Conservation (phyloP, 2,329 filamentous ascomycete genomes). For the Chalara sp. region DNA sequence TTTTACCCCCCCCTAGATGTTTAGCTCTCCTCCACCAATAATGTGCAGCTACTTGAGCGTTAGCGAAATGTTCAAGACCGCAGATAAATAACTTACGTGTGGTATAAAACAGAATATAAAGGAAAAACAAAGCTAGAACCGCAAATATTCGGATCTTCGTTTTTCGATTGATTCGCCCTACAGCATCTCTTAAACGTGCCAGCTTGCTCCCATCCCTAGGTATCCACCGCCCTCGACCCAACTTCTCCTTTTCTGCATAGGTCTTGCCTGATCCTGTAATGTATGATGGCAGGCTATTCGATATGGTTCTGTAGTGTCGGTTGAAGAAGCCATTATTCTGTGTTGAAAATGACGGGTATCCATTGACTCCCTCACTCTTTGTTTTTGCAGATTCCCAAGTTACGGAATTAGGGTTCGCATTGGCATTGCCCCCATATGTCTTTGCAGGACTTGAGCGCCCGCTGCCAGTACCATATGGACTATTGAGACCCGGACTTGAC, state of each 20-base stretch:
- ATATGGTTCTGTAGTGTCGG: constrained; percentile 75
- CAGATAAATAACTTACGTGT: constrained; percentile 53
- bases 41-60: constrained; percentile 24
- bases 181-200: constrained; percentile 39
- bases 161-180: constrained; percentile 53
- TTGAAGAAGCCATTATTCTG: constrained; percentile 83
- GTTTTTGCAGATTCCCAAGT: constrained; percentile 81
- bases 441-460: constrained; percentile 58
- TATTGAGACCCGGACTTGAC: constrained; percentile 74
- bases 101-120: constrained; percentile 61
- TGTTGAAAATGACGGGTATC: constrained; percentile 73
- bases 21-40: constrained; percentile 65
- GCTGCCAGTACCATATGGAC: constrained; percentile 50
- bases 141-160: constrained; percentile 58
- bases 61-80: constrained; percentile 1
- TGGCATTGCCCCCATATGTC: constrained; percentile 46
- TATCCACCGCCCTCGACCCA: constrained; percentile 52
- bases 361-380: constrained; percentile 64
- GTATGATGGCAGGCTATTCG: constrained; percentile 71
- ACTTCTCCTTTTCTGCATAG: constrained; percentile 74
- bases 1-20: constrained; percentile 75
- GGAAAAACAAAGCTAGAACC: constrained; percentile 50
- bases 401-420: constrained; percentile 48
- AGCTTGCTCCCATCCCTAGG: constrained; percentile 38
- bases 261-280: constrained; percentile 38